Base-by-base conservation (phyloP, 192 early-diverging fungal species). In the Gorgonomyces haynaldii region DNA sequence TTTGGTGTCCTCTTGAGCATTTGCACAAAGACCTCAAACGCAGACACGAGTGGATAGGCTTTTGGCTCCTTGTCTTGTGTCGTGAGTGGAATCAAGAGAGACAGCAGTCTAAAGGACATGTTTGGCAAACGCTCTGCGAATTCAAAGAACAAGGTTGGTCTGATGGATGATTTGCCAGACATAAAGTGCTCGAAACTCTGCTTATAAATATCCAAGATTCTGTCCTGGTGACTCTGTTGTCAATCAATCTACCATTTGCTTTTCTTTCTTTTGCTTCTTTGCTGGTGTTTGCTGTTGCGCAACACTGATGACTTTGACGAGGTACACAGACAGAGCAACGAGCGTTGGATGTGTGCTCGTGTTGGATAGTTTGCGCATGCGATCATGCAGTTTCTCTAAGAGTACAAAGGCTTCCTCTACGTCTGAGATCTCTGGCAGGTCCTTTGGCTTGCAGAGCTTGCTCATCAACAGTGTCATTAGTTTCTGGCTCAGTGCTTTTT, bases 131-230 rank as follows among this genome's bases (percentile, higher is more conserved):
- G 65, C n/a, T 71, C 65, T 42, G 81, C 52, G 17, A 83, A 64
- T 7, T 68, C 65, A 19, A 78, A 45, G 61, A 92, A 85, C 55
- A 92, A 72, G 34, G 67, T 72, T 13, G 76, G 60, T 42, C 78
- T 70, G 46, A 92, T 44, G 45, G 76, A 77, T 38, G 76, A 76
- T 60, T 83, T 82, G 52, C 72, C 73, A 35, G 79, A 69, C 77
- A 88, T 74, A 60, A 82, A 89, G 56, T 85, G 73, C n/a, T 50
- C 59, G 50, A 85, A 62, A 1, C 83, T 69, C 0, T 41, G 64
- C 20, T 31, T 49, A 57, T 88, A 85, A 29, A 82, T 58, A 12
- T 51, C 54, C 12, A 73, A 50, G 13, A 74, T 58, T 2, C 61
- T 59, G 42, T 52, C 50, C 27, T 52, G 45, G n/a, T 58, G 56